These are phyloP conservation scores for Ceratocystis colombiana DNA, from an alignment of 2,329 filamentous ascomycete species.

Conservation along the genomic window DNA sequence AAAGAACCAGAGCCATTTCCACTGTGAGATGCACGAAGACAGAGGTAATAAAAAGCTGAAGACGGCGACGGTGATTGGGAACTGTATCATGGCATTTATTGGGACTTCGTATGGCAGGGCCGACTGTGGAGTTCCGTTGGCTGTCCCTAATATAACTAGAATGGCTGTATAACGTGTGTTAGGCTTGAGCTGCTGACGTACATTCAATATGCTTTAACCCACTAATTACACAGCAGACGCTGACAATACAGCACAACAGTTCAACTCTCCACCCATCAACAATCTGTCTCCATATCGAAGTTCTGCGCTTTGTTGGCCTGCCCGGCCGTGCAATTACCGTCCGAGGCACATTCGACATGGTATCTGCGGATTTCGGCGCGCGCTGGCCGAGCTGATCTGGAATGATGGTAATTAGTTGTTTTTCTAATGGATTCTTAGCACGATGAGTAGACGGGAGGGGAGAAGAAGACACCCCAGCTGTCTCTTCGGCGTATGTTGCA, in stretches of 20 bases:
- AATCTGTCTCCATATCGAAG: background rate
- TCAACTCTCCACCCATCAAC: slow-evolving; percentile 14
- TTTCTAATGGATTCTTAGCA: slow-evolving; percentile 3
- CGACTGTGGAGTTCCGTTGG: slow-evolving; percentile 27
- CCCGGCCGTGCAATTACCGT: slow-evolving; percentile 18
- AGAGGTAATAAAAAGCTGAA: slow-evolving; percentile 29
- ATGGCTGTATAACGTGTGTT: slow-evolving; percentile 7
- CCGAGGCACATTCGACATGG: slow-evolving; percentile 12
- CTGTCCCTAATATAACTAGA: slow-evolving; percentile 21
- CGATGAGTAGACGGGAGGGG: background rate
- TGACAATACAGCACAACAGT: slow-evolving; percentile 17
- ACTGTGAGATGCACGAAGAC: slow-evolving; percentile 30
- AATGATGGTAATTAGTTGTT: slow-evolving; percentile 6
- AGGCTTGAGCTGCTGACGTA: background rate
- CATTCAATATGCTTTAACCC: background rate
- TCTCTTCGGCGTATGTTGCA: background rate
- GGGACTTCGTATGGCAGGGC: slow-evolving; percentile 29
- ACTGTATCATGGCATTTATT: slow-evolving; percentile 30
- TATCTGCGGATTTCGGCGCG: slow-evolving; percentile 2
- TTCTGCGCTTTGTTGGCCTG: background rate
- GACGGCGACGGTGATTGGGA: slow-evolving; percentile 30
- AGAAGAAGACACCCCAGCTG: background rate
- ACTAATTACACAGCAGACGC: slow-evolving; percentile 19
- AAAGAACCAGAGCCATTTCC: slow-evolving; percentile 33
- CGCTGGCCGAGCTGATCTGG: slow-evolving; percentile 15